Conservation (phyloP, 2,329 filamentous ascomycete genomes). For the Acrocalymma vagum region DNA sequence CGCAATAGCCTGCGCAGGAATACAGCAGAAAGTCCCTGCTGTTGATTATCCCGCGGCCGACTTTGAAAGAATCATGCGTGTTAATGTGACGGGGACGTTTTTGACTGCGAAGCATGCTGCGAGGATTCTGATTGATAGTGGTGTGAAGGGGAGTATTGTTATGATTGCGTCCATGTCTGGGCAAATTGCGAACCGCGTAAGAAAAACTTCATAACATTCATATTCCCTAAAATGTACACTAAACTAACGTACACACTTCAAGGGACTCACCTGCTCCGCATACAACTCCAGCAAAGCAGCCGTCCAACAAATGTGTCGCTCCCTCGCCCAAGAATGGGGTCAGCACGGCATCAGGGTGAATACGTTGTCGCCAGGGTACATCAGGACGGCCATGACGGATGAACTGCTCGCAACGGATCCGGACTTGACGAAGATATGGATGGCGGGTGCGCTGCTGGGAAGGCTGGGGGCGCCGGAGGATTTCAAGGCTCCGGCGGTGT, state of each 20-base stretch:
- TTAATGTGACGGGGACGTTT: conserved; percentile 49
- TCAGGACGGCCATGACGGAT: conserved; percentile 47
- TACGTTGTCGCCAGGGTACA: conserved; percentile 43
- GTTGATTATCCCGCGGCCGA: conserved; percentile 54
- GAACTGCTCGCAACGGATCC: conserved; percentile 52
- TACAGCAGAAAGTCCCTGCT: conserved; percentile 58
- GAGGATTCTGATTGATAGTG: conserved; percentile 63
- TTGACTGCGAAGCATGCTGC: conserved; percentile 44
- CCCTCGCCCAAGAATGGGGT: conserved; percentile 22
- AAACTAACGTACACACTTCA: not conserved
- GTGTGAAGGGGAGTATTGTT: conserved; percentile 67
- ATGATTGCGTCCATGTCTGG: conserved; percentile 56
- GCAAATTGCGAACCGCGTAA: conserved; percentile 20
- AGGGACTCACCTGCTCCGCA: conserved; percentile 22
- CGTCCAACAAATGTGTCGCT: conserved; percentile 22
- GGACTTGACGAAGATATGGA: conserved; percentile 62
- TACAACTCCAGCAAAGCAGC: conserved; percentile 22
- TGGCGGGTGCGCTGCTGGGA: conserved; percentile 63
- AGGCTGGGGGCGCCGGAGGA: conserved; percentile 65
- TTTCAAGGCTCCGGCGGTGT: conserved; percentile 72
- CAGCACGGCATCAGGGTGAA: conserved; percentile 42
- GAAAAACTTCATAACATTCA: not conserved
- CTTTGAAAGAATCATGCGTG: conserved; percentile 45
- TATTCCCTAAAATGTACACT: too few species aligned
- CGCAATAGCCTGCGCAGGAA: conserved; percentile 58